Evolutionary conservation across 345 rosid genomes (phyloP), one percentile per base, ranked within the genome.

Genomic region (Gossypium longicalyx): DNA sequence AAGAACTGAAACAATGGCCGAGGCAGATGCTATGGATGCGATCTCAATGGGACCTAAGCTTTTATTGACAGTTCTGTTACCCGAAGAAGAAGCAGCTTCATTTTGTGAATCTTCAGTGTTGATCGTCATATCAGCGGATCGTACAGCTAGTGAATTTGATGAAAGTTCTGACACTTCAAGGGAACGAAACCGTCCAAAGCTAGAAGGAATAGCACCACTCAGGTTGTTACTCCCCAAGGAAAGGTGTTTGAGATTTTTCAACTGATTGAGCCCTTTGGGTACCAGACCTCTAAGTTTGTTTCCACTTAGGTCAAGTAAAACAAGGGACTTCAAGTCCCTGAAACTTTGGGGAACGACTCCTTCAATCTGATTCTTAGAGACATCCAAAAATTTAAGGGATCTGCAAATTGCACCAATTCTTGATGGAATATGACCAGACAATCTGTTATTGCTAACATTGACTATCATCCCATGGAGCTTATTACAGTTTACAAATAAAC

Each of bases 1-100:
- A 12, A 89, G 89, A 67, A 89, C 89, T 2, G 86, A 84, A 72
- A 89, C 83, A 17, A 89, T 87, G 57, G 82, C 84, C 3, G 89
- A 89, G 61, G 89, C 91, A 20, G 89, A 89, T 16, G 82, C 86
- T 34, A 89, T 82, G 1, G 89, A 87, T 76, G 91, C 89, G 29
- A 89, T 77, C 80, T 89, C 93, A 51, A 89, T 86, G 11, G 91
- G 78, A 16, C 75, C 84, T 52, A 87, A 74, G 9, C 77, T 82
- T 25, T 13, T n/a, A 70, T 64, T 53, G 12, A 13, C 75, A 27
- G 73, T 63, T 70, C 15, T 13, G 43, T 44, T 23, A 19, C 6
- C 34, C 4, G 23, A 2, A 60, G 80, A 82, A 4, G 86, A 62
- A 75, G 78, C 72, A 23, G 71, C 80, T 22, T 65, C 82, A 49